Evolutionary conservation across 306 rosid genomes (phyloP), one percentile per base, ranked within the genome.

Genomic region (Malus orientalis): DNA sequence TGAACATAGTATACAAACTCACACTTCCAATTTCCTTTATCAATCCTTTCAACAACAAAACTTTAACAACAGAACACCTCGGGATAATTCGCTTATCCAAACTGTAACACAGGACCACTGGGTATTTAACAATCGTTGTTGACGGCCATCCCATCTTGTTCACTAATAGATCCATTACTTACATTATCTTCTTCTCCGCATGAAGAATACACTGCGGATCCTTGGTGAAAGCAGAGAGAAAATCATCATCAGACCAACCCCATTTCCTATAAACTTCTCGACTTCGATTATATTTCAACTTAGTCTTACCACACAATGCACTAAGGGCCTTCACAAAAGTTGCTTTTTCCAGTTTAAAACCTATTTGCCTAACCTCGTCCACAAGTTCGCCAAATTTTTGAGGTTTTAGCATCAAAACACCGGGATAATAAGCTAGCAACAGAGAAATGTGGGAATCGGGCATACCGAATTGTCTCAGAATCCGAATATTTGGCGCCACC

Each of bases 201-300:
- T 11, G 14, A 27, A 13, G 3, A 15, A 27, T 5, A 61, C 66
- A 61, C 0, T 12, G 13, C 8, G 20, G 66, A 18, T 13, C 4
- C 66, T 5, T 30, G 53, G 19, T 59, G 51, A 79, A 84, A 7
- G 79, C 87, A 9, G n/a, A 11, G 4, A 76, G 27, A 38, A 64
- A 51, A 29, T 60, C 81, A 20, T 67, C 60, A 40, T 76, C 54
- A 0, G 84, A 72, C 84, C 87, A 84, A 51, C 82, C 84, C 75
- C 76, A 84, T 32, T 45, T 60, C 38, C 22, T 53, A 29, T 84
- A 80, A 70, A 80, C 77, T 27, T 69, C 72, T 23, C 30, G 3
- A 60, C 13, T 58, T 40, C 25, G 32, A 5, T 49, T 73, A 70
- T 70, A 77, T 16, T 14, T 44, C 30, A 18, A 29, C 62, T 76